These are phyloP conservation scores for Waitea zeae DNA, from an alignment of 1,284 basidiomycete genomes.

Conservation along the genomic window DNA sequence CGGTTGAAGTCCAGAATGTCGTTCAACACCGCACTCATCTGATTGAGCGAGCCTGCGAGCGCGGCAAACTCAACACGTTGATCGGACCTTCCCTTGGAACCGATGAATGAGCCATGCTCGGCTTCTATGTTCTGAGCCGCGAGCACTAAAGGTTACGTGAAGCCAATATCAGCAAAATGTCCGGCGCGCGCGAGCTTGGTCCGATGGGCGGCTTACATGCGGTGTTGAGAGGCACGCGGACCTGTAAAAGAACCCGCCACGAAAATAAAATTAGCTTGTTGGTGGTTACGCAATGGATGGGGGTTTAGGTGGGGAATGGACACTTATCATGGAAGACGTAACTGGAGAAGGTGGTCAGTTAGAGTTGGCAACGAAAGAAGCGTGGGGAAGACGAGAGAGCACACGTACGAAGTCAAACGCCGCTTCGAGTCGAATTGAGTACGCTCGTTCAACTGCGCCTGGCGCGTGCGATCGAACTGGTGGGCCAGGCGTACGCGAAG, in stretches of 20 bases:
- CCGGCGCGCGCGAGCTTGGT: too few relatives aligned
- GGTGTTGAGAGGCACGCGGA: conserved; percentile 83
- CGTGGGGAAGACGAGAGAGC: too few relatives aligned
- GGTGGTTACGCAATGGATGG: too few relatives aligned
- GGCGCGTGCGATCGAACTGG: conserved; percentile 64
- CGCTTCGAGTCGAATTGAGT: conserved; percentile 67
- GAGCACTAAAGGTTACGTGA: too few relatives aligned
- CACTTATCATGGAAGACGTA: conserved; percentile 73
- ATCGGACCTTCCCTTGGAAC: too few relatives aligned
- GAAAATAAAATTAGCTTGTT: too few relatives aligned
- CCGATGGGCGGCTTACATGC: too few relatives aligned
- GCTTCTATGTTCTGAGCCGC: conserved; percentile 82
- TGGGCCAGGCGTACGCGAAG: conserved; percentile 70
- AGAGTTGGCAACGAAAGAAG: too few relatives aligned
- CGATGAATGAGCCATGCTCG: conserved; percentile 37
- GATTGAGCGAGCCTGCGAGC: conserved; percentile 64
- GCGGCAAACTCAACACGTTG: conserved; percentile 70
- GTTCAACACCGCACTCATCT: conserved; percentile 68
- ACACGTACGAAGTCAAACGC: too few relatives aligned
- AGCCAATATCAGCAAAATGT: too few relatives aligned
- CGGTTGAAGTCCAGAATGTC: conserved; percentile 20
- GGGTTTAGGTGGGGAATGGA: too few relatives aligned
- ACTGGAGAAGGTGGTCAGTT: conserved; percentile 64
- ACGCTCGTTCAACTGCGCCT: conserved; percentile 72
- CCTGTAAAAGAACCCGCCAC: too few relatives aligned